phyloP scores from a whole-genome alignment of 352 stramenopile species.

The Phytophthora hibernalis region DNA sequence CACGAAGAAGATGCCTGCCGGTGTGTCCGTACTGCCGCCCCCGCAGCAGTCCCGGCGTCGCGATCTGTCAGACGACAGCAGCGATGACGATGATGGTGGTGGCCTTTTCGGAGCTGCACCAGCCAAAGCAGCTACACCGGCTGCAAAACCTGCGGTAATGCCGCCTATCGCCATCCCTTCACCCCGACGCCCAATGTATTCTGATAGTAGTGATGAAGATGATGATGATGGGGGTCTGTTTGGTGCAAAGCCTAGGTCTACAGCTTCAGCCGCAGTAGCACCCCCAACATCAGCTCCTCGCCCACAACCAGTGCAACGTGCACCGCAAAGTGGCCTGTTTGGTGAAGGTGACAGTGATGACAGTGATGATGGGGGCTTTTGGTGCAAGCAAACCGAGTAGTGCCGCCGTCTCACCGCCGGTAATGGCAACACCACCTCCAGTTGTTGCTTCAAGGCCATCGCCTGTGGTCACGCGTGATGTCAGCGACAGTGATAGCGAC shows the following conservation, averaged over 20 bases:
- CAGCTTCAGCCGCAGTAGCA: slow-evolving; percentile 8
- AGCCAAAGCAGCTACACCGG: slow-evolving; percentile 22
- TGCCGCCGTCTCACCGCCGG: slow-evolving; percentile 1
- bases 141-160: slow-evolving; percentile 13
- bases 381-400: slow-evolving; percentile 25
- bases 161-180: slow-evolving; percentile 6
- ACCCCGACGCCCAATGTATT: slow-evolving; percentile 20
- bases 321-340: slow-evolving; percentile 60
- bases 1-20: slow-evolving; percentile 22
- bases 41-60: slow-evolving; percentile 32
- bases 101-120: slow-evolving; percentile 59
- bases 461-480: slow-evolving; percentile 28
- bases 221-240: slow-evolving; percentile 65
- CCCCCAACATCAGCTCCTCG: slow-evolving; percentile 6
- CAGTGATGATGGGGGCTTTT: slow-evolving; percentile 57
- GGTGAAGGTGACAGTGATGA: slow-evolving; percentile 60
- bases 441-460: slow-evolving; percentile 22
- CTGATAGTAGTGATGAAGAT: slow-evolving; percentile 54
- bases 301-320: slow-evolving; percentile 23
- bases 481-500: slow-evolving; percentile 47
- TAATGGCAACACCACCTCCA: slow-evolving; percentile 4
- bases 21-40: slow-evolving; percentile 26
- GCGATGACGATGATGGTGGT: slow-evolving; percentile 58
- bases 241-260: slow-evolving; percentile 42
- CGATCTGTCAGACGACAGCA: slow-evolving; percentile 62